phyloP scores from a whole-genome alignment of 192 early-diverging fungal genomes.

The Coemansia sp. region DNA sequence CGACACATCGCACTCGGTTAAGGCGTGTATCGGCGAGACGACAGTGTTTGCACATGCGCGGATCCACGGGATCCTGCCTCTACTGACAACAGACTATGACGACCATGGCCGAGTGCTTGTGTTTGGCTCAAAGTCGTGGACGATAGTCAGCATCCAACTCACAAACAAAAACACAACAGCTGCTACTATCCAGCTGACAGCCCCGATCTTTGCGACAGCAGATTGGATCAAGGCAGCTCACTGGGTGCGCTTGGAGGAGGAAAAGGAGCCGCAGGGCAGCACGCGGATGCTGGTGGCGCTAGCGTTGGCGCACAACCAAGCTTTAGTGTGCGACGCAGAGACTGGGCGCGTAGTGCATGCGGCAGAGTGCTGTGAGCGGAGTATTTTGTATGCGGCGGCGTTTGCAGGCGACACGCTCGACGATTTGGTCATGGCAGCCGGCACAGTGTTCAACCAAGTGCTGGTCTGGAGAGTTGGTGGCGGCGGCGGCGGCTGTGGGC shows the following conservation, averaged over 20 bases:
- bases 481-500: no score
- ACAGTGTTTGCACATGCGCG: constrained; percentile 29
- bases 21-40: neutral
- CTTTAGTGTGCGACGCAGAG: constrained; percentile 58
- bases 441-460: constrained; percentile 86
- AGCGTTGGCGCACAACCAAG: constrained; percentile 78
- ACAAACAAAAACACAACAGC: no score
- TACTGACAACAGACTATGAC: neutral
- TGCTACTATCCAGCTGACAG: no score
- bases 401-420: constrained; percentile 63
- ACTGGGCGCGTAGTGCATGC: constrained; percentile 20
- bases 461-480: constrained; percentile 50
- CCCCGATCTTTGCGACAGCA: constrained; percentile 33
- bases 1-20: constrained; percentile 8
- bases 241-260: constrained; percentile 57
- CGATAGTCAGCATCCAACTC: constrained; percentile 17
- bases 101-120: constrained; percentile 12
- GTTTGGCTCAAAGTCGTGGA: constrained; percentile 59
- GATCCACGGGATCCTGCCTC: constrained; percentile 56
- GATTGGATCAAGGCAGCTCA: constrained; percentile 84
- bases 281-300: constrained; percentile 59
- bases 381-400: constrained; percentile 77
- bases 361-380: constrained; percentile 66
- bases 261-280: no score
- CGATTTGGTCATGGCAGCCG: constrained; percentile 64